A percentile compares a stretch with the other conserved stretches of the same genome.
These are phyloP conservation scores for Solanum chilense DNA, from an alignment of 257 asterid species.

Conservation along the genomic window DNA sequence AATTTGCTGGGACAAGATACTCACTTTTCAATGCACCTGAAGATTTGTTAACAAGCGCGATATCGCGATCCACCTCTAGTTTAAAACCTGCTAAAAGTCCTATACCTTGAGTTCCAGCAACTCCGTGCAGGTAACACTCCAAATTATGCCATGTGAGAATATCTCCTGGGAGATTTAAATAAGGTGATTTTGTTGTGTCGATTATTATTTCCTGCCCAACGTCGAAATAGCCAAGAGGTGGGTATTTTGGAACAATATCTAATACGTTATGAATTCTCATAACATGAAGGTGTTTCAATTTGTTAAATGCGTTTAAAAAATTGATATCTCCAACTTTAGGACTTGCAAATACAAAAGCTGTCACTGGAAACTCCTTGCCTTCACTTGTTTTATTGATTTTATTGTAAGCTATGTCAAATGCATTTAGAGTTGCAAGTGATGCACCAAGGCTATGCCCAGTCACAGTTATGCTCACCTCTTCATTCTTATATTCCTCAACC, in stretches of 20 bases:
- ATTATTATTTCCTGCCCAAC: slow-evolving; percentile 57
- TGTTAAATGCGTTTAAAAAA: slow-evolving; percentile 6
- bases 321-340: slow-evolving; percentile 58
- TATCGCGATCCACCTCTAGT: slow-evolving; percentile 39
- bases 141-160: slow-evolving; percentile 37
- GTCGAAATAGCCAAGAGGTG: slow-evolving; percentile 32
- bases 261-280: slow-evolving; percentile 35
- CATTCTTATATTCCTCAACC: slow-evolving; percentile 54
- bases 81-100: slow-evolving; percentile 44
- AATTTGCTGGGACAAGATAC: slow-evolving; percentile 38
- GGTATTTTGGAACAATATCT: slow-evolving; percentile 55
- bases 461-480: slow-evolving; percentile 59
- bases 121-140: slow-evolving; percentile 69
- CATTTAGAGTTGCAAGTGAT: slow-evolving; percentile 54
- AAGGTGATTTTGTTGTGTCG: slow-evolving; percentile 41
- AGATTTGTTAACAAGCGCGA: slow-evolving; percentile 47
- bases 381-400: slow-evolving; percentile 34
- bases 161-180: slow-evolving; percentile 43
- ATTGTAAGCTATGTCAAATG: slow-evolving; percentile 49
- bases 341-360: slow-evolving; percentile 57
- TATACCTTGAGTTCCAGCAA: slow-evolving; percentile 60
- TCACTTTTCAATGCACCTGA: slow-evolving; percentile 42
- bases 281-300: slow-evolving; percentile 16
- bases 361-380: slow-evolving; percentile 52
- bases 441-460: slow-evolving; percentile 90